phyloP scores from a whole-genome alignment of 2,329 filamentous ascomycete genomes.

The Stagonosporopsis rhizophila region DNA sequence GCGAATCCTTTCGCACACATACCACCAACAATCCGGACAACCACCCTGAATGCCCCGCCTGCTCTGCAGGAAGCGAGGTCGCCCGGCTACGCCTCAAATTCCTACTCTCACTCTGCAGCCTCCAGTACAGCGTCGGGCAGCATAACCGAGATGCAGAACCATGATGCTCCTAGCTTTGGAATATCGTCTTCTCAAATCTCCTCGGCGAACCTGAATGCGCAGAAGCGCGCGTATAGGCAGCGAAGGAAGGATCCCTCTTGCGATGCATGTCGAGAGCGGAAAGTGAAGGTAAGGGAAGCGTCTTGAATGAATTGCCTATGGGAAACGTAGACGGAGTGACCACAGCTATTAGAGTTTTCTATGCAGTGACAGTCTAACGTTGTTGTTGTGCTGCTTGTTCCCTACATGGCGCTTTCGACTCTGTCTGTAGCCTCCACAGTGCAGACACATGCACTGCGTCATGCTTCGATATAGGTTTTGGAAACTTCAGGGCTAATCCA shows the following conservation, averaged over 20 bases:
- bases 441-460: not conserved
- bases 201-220: constrained; percentile 67
- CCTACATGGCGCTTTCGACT: no score
- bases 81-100: constrained; percentile 39
- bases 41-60: constrained; percentile 40
- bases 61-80: constrained; percentile 40
- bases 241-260: constrained; percentile 96
- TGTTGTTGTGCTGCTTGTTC: not conserved
- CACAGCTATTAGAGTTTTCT: not conserved
- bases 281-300: constrained; percentile 63
- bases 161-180: constrained; percentile 48
- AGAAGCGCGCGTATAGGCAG: constrained; percentile 94
- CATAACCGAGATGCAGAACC: constrained; percentile 36
- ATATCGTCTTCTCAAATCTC: constrained; percentile 52
- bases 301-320: not conserved
- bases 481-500: not conserved
- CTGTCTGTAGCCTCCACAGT: no score
- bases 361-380: not conserved
- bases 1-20: constrained; percentile 42
- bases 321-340: not conserved
- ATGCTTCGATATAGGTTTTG: not conserved
- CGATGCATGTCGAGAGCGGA: constrained; percentile 89
- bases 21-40: constrained; percentile 32
- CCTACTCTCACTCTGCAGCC: constrained; percentile 46
- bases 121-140: constrained; percentile 46